Evolutionary conservation across 768 basidiomycete genomes (phyloP).

Genomic region (Saitozyma sp.): DNA sequence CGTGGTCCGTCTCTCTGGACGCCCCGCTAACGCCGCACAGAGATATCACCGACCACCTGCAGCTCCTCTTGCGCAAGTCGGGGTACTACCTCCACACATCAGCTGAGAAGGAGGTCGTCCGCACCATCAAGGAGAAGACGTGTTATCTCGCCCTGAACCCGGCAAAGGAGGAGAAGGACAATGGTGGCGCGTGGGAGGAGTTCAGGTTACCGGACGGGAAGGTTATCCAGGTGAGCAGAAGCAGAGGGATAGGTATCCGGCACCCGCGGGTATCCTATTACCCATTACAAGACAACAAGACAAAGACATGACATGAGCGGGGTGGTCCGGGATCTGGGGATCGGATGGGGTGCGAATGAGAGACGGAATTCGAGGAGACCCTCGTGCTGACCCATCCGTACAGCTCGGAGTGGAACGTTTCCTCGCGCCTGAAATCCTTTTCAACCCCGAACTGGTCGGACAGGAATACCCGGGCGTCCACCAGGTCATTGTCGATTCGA

Average conservation of each 20-base stretch:
- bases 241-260: no score
- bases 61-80: conserved; percentile 86
- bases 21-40: conserved; percentile 55
- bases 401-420: conserved; percentile 94
- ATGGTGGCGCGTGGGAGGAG: conserved; percentile 70
- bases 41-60: conserved; percentile 95
- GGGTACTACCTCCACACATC: conserved; percentile 95
- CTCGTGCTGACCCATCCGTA: neutral
- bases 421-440: conserved; percentile 94
- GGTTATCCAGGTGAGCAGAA: conserved; percentile 69
- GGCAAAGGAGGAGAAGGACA: conserved; percentile 92
- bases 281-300: no score
- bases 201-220: conserved; percentile 95
- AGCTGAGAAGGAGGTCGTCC: conserved; percentile 93
- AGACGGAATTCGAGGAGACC: neutral
- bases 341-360: no score
- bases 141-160: conserved; percentile 94
- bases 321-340: no score
- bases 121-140: conserved; percentile 97
- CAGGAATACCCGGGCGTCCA: conserved; percentile 96
- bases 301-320: no score
- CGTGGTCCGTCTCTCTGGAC: neutral
- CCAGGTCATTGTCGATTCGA: conserved; percentile 91
- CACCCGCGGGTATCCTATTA: no score
- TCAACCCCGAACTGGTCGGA: conserved; percentile 95